Conservation (phyloP, 2,329 filamentous ascomycete species). For the Aspergillus pseudoterreus region DNA sequence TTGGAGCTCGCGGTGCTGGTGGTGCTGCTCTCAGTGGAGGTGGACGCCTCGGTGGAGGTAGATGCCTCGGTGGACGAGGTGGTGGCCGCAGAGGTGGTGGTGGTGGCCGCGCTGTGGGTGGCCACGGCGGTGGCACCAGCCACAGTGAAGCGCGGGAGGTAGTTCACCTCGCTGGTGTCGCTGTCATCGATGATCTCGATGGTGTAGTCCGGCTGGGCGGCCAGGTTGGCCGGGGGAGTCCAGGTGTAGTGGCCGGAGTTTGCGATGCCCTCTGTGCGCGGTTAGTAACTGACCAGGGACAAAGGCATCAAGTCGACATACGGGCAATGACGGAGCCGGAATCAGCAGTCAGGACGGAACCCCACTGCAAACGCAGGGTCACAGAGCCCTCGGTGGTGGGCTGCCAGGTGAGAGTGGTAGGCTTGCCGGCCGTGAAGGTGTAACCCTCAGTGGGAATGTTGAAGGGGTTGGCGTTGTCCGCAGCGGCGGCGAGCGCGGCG, state of each 20-base stretch:
- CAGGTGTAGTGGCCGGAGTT: slow-evolving; percentile 52
- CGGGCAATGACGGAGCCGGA: slow-evolving; percentile 41
- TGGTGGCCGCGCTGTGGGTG: slow-evolving; percentile 25
- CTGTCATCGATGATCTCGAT: slow-evolving; percentile 51
- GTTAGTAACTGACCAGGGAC: slow-evolving; percentile 4
- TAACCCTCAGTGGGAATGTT: slow-evolving; percentile 42
- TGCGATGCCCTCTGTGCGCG: slow-evolving; percentile 39
- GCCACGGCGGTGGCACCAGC: slow-evolving; percentile 39
- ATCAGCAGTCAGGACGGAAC: slow-evolving; percentile 38
- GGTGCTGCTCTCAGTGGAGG: slow-evolving; percentile 17
- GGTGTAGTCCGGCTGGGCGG: slow-evolving; percentile 48
- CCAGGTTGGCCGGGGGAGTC: slow-evolving; percentile 39
- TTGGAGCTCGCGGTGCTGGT: slow-evolving; percentile 12
- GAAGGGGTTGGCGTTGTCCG: slow-evolving; percentile 46
- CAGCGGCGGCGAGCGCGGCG: slow-evolving; percentile 42
- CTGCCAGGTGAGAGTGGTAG: slow-evolving; percentile 47
- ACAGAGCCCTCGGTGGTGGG: slow-evolving; percentile 50
- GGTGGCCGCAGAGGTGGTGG: slow-evolving; percentile 19
- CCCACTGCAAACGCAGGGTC: slow-evolving; percentile 49
- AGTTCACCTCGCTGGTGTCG: slow-evolving; percentile 47
- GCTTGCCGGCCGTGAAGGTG: slow-evolving; percentile 44
- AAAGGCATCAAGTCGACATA: slow-evolving; percentile 26
- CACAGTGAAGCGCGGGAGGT: slow-evolving; percentile 51
- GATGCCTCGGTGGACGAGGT: slow-evolving; percentile 20
- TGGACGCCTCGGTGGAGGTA: slow-evolving; percentile 20